Percentiles rank a stretch among this genome's conserved stretches.
Conservation (phyloP, 1,284 basidiomycete species). For the Moesziomyces antarcticus region DNA sequence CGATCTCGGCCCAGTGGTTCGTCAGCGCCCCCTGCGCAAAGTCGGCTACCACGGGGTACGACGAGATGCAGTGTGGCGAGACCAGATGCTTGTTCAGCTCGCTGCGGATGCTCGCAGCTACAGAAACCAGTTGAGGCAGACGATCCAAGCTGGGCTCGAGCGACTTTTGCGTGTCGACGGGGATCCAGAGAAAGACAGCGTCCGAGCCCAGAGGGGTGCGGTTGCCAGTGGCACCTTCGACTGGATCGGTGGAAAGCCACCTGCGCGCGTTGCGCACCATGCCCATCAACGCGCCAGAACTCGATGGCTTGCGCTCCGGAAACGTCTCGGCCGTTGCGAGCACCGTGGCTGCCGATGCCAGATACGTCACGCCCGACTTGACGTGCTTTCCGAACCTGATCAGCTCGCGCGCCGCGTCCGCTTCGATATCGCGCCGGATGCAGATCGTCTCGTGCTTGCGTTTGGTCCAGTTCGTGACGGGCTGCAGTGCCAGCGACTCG, state of each 20-base stretch:
- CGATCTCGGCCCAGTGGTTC: slow-evolving; percentile 16
- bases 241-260: slow-evolving; percentile 20
- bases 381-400: slow-evolving; percentile 15
- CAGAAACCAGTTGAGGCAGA: slow-evolving; percentile 7
- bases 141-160: slow-evolving; percentile 11
- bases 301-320: slow-evolving; percentile 24
- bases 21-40: slow-evolving; percentile 5
- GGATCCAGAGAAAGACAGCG: slow-evolving; percentile 46
- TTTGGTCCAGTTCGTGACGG: background rate
- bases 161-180: slow-evolving; percentile 11
- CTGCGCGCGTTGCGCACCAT: slow-evolving; percentile 43
- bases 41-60: slow-evolving; percentile 3
- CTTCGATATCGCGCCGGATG: slow-evolving; percentile 8
- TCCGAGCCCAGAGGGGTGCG: slow-evolving; percentile 34
- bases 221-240: slow-evolving; percentile 1
- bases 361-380: slow-evolving; percentile 26
- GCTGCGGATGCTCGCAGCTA: slow-evolving; percentile 5
- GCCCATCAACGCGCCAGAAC: slow-evolving; percentile 36
- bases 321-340: slow-evolving; percentile 29
- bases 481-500: slow-evolving; percentile 22
- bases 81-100: slow-evolving; percentile 25
- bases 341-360: slow-evolving; percentile 30
- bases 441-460: slow-evolving; percentile 32
- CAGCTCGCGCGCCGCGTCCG: slow-evolving; percentile 6
- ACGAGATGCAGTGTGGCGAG: slow-evolving; percentile 25